Evolutionary conservation across 2,329 filamentous ascomycete species (phyloP), one percentile per base, ranked within the genome.

Genomic region (Cladosporium sp.): DNA sequence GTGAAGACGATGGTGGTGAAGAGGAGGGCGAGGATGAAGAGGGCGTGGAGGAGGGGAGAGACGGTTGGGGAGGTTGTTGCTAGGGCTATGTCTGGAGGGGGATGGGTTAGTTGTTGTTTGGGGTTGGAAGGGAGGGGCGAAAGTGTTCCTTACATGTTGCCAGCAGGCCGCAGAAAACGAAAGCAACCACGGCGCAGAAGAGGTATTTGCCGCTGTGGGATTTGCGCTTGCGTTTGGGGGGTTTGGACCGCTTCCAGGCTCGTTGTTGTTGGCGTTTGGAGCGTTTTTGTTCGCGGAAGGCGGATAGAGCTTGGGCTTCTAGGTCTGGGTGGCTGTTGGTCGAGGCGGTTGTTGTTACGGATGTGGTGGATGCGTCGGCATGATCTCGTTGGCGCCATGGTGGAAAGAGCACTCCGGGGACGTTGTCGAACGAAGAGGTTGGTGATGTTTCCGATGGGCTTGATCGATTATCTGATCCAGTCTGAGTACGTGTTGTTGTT

Each of bases 11-110:
- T 81, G 2, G 85, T 84, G 33, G 85, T 79, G 49, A 85, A 74
- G 48, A 95, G 72, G 53, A 95, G 84, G 58, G 91, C 77, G 49
- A 95, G 77, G 53, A 95, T 84, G 55, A 95, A 78, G 49, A 95
- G 75, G 54, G 95, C 81, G 62, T 89, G 87, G 63, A 95, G 85
- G 68, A 89, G 86, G 66, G 81, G 81, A 40, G 80, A 80, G 46
- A 80, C 74, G 55, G 82, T 76, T 38, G 79, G 80, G 56, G 81
- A 77, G 3, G 85, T 84, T 42, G 90, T 74, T 16, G 83, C 80
- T 42, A 95, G 78, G 4, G 81, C 81, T 58, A 95, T 78, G 66
- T 93, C 89, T 93, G 56, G 16, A 8, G 4, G 4, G n/a, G 8
- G 42, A 35, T 19, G 33, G 42, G 6, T 14, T 38, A 31, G 16